Evolutionary conservation across 495 filamentous ascomycete genomes (phyloP), one percentile per base, ranked within the genome.

Genomic region (Pseudotulostoma volvatum): DNA sequence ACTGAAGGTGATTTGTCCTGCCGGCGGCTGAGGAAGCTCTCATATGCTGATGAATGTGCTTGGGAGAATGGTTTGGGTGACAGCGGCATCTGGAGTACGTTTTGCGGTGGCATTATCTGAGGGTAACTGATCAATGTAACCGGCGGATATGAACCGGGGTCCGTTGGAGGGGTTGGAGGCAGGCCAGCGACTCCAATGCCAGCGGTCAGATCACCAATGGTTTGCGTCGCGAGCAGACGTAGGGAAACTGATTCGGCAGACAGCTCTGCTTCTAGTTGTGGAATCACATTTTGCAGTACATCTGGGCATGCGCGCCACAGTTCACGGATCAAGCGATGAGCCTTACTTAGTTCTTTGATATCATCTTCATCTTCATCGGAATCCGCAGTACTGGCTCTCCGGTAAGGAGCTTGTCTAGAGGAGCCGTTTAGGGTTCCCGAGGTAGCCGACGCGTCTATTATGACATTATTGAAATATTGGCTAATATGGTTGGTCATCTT

Each of bases 391-490:
- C 67, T 68, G 9, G 58, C 53, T 47, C 60, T 67, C 37, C 63
- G 57, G 36, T 61, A 50, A 19, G 50, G 51, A 23, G 39, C 32
- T 19, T 49, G 61, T 62, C 66, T 79, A 59, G 36, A 46, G 28
- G 50, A 45, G 3, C 56, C 54, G 14, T 67, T 62, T 9, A 54
- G 37, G 38, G 47, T 38, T 21, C 41, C 47, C 4, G 52, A 55
- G 1, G 54, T 49, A 2, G 74, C 68, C 0, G 88, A 84, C 9
- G 82, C 78, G 47, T 94, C 83, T 33, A 94, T 73, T 38, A 99
- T 88, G 16, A 96, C 84, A 41, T 94, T 84, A 55, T 86, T 90
- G 58, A 99, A 99, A 52, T 95, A 99, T 51, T 92, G 86, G 45
- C 84, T 86, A 39, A 95, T 78, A 47, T 85, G 79, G 35, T 85